Evolutionary conservation across 2,329 filamentous ascomycete genomes (phyloP).

Genomic region (Trichoderma atroviride): DNA sequence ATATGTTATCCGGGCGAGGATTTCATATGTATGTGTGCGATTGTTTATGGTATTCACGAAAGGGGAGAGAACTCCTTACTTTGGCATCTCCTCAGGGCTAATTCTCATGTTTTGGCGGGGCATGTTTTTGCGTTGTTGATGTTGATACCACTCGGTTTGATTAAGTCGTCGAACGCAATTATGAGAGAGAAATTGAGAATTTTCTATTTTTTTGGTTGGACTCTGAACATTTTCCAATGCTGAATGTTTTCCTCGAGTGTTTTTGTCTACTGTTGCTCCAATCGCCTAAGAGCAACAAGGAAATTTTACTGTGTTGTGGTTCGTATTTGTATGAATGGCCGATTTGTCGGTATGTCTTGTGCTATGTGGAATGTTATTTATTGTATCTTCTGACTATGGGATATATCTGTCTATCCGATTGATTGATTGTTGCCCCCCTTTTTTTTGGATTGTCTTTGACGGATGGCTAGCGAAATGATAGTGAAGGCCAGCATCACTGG

Average conservation of each 20-base stretch:
- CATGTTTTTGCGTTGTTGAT: conserved; percentile 21
- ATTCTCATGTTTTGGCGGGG: conserved; percentile 16
- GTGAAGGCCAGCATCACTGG: not conserved
- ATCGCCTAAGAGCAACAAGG: not conserved
- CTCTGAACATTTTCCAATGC: not conserved
- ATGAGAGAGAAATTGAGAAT: conserved; percentile 23
- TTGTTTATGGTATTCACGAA: conserved; percentile 15
- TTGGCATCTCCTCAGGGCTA: conserved; percentile 22
- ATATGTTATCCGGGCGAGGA: conserved; percentile 18
- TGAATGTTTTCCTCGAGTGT: not conserved
- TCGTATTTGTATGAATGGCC: not conserved
- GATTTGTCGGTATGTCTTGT: not conserved
- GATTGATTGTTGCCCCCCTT: too few relatives aligned
- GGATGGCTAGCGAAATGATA: not conserved
- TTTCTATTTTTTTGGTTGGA: not conserved
- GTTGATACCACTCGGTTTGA: conserved; percentile 29
- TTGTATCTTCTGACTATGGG: not conserved
- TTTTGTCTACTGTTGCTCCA: not conserved
- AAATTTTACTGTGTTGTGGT: not conserved
- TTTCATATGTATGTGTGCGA: not conserved
- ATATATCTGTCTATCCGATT: not conserved
- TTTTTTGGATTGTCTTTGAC: not conserved
- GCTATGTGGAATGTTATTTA: not conserved
- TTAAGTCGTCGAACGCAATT: conserved; percentile 23
- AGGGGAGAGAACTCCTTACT: conserved; percentile 21